phyloP scores from a whole-genome alignment of 148 eudicot species.

The Camellia japonica region DNA sequence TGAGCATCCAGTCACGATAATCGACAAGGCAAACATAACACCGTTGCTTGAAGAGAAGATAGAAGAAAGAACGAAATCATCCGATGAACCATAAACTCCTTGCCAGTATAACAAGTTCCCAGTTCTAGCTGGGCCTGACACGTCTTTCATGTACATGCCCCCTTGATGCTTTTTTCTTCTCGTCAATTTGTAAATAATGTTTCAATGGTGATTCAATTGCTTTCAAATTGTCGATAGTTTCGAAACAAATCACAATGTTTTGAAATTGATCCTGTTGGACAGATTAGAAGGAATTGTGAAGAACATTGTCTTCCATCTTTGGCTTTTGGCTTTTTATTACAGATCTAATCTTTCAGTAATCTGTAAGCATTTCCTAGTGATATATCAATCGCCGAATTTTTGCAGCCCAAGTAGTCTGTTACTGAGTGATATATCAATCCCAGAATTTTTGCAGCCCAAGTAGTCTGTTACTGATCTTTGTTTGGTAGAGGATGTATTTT shows the following conservation, averaged over 20 bases:
- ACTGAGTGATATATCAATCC: not conserved
- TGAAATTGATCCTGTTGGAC: not conserved
- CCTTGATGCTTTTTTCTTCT: conserved; percentile 1
- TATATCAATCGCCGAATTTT: not conserved
- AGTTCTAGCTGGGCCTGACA: not conserved
- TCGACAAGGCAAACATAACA: conserved; percentile 29
- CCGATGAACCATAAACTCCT: conserved; percentile 2
- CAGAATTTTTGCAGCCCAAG: not conserved
- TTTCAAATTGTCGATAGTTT: not conserved
- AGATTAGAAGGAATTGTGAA: not conserved
- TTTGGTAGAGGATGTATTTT: too few relatives aligned
- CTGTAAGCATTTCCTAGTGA: not conserved
- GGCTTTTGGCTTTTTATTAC: not conserved
- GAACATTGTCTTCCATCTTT: not conserved
- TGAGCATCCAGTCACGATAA: conserved; percentile 18
- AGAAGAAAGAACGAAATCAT: conserved; percentile 18
- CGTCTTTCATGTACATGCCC: not conserved
- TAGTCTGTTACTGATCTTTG: too few relatives aligned
- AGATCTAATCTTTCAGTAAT: not conserved
- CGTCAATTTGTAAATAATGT: not conserved
- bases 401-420: not conserved
- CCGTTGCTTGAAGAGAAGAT: conserved; percentile 46
- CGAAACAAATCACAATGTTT: not conserved
- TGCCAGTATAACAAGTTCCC: not conserved
- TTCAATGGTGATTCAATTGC: not conserved